Conservation (phyloP, 306 rosid species). For the Vigna radiata region DNA sequence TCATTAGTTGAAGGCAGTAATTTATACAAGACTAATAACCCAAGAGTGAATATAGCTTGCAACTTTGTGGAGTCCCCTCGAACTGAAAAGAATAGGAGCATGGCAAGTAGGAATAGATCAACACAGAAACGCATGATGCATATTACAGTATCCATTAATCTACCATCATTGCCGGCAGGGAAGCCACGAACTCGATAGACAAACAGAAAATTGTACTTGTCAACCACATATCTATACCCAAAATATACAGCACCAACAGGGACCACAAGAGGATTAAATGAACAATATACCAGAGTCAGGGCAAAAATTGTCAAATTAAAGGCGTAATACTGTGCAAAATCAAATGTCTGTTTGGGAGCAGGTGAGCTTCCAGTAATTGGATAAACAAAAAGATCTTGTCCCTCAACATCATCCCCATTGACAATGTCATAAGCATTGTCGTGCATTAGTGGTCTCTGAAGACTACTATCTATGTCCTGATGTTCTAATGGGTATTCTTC, state of each 20-base stretch:
- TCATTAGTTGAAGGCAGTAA: conserved; percentile 74
- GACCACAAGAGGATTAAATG: conserved; percentile 90
- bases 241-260: conserved; percentile 91
- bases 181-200: conserved; percentile 91
- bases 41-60: conserved; percentile 96
- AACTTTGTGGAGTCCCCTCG: conserved; percentile 92
- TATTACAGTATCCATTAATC: conserved; percentile 86
- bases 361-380: conserved; percentile 82
- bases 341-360: conserved; percentile 87
- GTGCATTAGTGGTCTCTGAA: conserved; percentile 71
- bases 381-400: conserved; percentile 80
- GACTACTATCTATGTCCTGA: conserved; percentile 67
- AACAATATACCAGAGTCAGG: conserved; percentile 84
- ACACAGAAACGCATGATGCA: conserved; percentile 91
- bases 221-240: conserved; percentile 94
- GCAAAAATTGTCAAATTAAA: conserved; percentile 94
- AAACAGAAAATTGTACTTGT: conserved; percentile 92
- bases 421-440: conserved; percentile 60
- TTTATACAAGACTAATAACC: conserved; percentile 73
- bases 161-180: conserved; percentile 98
- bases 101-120: conserved; percentile 78
- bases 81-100: conserved; percentile 94
- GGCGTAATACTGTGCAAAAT: conserved; percentile 96
- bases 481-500: conserved; percentile 82
- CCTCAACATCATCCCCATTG: conserved; percentile 59